Conservation (phyloP, 192 early-diverging fungal genomes). For the Backusella mclennaniae region DNA sequence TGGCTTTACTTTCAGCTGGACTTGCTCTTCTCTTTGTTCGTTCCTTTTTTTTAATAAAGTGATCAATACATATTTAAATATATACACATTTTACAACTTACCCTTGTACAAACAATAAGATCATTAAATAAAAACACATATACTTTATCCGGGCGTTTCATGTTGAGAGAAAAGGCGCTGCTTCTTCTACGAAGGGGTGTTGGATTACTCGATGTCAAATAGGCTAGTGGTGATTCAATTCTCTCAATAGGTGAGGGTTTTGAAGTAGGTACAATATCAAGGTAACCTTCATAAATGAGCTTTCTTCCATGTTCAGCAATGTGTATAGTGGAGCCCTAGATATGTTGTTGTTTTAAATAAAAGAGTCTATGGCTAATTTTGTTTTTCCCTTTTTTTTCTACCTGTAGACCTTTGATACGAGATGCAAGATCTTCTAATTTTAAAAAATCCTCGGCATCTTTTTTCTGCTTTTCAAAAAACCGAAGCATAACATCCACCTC, state of each 20-base stretch:
- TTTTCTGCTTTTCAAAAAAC: slow-evolving; percentile 20
- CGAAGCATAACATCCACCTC: slow-evolving; percentile 9
- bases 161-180: slow-evolving; percentile 12
- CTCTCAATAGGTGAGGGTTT: not conserved
- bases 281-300: slow-evolving; percentile 25
- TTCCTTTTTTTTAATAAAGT: not conserved
- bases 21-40: not conserved
- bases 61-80: not conserved
- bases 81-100: slow-evolving; percentile 1
- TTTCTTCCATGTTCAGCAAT: slow-evolving; percentile 7
- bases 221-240: not conserved
- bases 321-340: not conserved
- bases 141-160: not conserved
- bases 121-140: slow-evolving; percentile 33
- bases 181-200: not conserved
- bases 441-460: slow-evolving; percentile 9
- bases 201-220: not conserved
- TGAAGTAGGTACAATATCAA: slow-evolving; percentile 8
- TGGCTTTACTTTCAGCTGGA: not conserved
- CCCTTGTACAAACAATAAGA: slow-evolving; percentile 22
- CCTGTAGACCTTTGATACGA: slow-evolving; percentile 19
- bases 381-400: not conserved
- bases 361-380: not conserved
- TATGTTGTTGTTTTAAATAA: not conserved
- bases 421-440: slow-evolving; percentile 23